Conservation (phyloP, 2,329 filamentous ascomycete species). For the Cylindrodendrum hubeiense region DNA sequence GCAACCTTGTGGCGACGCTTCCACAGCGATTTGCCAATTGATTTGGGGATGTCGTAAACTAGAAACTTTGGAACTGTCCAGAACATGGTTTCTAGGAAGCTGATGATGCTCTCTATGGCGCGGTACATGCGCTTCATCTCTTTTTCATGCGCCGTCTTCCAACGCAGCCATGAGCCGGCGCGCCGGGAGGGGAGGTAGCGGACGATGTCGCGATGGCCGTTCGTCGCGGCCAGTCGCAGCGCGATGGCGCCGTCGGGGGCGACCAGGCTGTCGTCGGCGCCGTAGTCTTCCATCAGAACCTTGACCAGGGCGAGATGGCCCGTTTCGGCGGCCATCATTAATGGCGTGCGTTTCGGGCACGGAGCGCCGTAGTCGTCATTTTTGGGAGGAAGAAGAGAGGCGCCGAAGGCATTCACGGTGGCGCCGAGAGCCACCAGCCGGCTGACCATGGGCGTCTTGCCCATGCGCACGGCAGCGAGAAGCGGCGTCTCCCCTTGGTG, state of each 20-base stretch:
- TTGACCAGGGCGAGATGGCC: conserved; percentile 57
- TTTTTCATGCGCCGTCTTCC: conserved; percentile 48
- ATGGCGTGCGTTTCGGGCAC: conserved; percentile 53
- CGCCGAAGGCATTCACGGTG: conserved; percentile 46
- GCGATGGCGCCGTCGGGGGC: conserved; percentile 60
- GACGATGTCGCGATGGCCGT: conserved; percentile 58
- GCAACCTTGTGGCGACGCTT: conserved; percentile 43
- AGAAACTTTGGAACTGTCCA: conserved; percentile 48
- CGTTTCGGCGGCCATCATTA: conserved; percentile 57
- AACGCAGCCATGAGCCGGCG: conserved; percentile 53
- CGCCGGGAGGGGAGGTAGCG: conserved; percentile 55
- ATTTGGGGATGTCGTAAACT: conserved; percentile 44
- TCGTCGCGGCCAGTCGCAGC: conserved; percentile 57
- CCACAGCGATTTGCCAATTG: conserved; percentile 33
- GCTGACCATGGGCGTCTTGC: conserved; percentile 49
- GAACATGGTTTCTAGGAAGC: conserved; percentile 42
- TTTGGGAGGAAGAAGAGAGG: neutral
- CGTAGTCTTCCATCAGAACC: conserved; percentile 54
- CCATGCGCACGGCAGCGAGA: conserved; percentile 49
- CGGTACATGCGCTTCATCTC: conserved; percentile 44
- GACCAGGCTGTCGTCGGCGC: conserved; percentile 57
- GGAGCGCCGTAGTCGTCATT: conserved; percentile 19
- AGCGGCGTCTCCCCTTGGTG: conserved; percentile 49
- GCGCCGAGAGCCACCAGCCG: conserved; percentile 52
- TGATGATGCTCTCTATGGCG: conserved; percentile 38